phyloP scores from a whole-genome alignment of 192 early-diverging fungal genomes.

The Phycomyces nitens region DNA sequence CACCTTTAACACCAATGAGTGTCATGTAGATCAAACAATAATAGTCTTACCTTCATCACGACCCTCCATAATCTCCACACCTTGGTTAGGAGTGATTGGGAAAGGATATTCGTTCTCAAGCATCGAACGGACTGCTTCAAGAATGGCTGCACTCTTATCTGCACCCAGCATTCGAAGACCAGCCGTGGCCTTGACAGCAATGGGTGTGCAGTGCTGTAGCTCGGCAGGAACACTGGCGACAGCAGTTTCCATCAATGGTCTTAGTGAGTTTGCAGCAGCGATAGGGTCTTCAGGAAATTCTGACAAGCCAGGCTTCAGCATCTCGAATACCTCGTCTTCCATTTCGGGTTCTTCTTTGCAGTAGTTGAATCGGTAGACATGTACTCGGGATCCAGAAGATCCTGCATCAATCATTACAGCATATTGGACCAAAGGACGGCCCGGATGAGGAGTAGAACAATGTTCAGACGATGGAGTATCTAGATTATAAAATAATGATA shows the following conservation, averaged over 20 bases:
- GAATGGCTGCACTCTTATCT: constrained; percentile 67
- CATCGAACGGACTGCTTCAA: constrained; percentile 64
- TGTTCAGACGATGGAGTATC: constrained; percentile 9
- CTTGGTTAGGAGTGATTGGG: constrained; percentile 62
- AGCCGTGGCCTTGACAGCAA: constrained; percentile 95
- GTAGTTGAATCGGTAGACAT: constrained; percentile 95
- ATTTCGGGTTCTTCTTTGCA: constrained; percentile 80
- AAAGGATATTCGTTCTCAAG: constrained; percentile 80
- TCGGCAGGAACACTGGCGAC: constrained; percentile 57
- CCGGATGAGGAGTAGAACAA: constrained; percentile 27
- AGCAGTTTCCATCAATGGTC: constrained; percentile 74
- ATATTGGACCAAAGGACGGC: constrained; percentile 79
- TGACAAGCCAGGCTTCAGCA: constrained; percentile 83
- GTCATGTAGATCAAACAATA: no score
- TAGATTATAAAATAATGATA: background rate
- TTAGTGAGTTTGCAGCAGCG: constrained; percentile 78
- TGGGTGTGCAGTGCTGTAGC: constrained; percentile 76
- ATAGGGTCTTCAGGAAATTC: constrained; percentile 62
- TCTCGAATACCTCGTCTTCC: constrained; percentile 88
- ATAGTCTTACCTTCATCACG: constrained; percentile 74
- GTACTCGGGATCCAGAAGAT: constrained; percentile 94
- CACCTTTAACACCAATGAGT: no score
- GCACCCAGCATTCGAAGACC: constrained; percentile 80
- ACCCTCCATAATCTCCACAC: constrained; percentile 93
- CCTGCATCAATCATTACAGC: constrained; percentile 96